These are phyloP conservation scores for Ustilago esculenta DNA, from an alignment of 1,284 basidiomycete genomes.

Conservation along the genomic window DNA sequence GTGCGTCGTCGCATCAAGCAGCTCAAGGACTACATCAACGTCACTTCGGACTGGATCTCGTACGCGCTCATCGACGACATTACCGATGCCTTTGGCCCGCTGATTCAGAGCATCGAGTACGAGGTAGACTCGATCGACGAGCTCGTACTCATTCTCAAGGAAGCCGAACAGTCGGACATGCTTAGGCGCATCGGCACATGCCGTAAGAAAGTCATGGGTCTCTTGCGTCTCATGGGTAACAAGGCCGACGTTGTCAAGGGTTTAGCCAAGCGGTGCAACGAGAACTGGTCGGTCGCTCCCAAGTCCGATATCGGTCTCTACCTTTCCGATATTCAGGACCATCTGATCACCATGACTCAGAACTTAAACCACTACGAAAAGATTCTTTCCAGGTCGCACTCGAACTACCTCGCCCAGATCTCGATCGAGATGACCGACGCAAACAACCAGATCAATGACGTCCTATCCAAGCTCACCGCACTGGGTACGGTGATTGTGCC, in stretches of 20 bases:
- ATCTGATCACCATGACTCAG: conserved; percentile 99
- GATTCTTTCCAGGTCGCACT: conserved; percentile 96
- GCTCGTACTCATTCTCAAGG: conserved; percentile 92
- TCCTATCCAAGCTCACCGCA: conserved; percentile 96
- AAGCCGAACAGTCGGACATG: conserved; percentile 83
- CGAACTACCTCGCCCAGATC: conserved; percentile 75
- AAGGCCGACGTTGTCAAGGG: conserved; percentile 99
- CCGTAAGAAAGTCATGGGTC: conserved; percentile 99
- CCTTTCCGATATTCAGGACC: conserved; percentile 88
- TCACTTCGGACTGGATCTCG: conserved; percentile 99
- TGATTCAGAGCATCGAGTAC: conserved; percentile 98
- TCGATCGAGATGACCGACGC: conserved; percentile 78
- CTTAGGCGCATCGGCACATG: conserved; percentile 90
- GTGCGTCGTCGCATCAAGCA: conserved; percentile 98
- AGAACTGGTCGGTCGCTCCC: conserved; percentile 98
- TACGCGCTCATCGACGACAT: conserved; percentile 99
- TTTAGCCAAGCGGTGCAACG: conserved; percentile 93
- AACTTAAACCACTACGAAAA: conserved; percentile 75
- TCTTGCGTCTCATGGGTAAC: conserved; percentile 93
- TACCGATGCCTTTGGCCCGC: conserved; percentile 97
- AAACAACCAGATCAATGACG: conserved; percentile 98
- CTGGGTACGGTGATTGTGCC: conserved; percentile 92
- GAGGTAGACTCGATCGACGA: conserved; percentile 99
- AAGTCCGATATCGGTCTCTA: conserved; percentile 97
- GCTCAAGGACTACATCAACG: conserved; percentile 98